Percentiles rank a stretch among this genome's conserved stretches.
phyloP scores from a whole-genome alignment of 2,329 filamentous ascomycete genomes.

The Neofusicoccum ribis region DNA sequence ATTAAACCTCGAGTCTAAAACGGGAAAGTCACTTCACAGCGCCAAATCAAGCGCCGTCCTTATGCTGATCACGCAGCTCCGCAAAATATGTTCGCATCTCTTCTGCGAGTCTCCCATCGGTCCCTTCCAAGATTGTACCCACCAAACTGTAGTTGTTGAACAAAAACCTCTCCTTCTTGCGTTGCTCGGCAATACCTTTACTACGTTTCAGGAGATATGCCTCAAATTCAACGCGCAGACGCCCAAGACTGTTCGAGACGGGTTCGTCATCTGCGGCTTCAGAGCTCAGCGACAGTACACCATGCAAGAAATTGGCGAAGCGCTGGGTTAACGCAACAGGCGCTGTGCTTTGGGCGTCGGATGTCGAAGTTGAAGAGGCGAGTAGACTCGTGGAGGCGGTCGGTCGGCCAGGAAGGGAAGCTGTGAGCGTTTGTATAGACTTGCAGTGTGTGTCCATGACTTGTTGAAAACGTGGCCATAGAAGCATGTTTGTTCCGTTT shows the following conservation, averaged over 20 bases:
- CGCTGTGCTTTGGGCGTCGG: constrained; percentile 69
- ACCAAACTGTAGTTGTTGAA: constrained; percentile 96
- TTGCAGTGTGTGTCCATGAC: constrained; percentile 94
- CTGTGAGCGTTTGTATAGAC: constrained; percentile 66
- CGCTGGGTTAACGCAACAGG: constrained; percentile 91
- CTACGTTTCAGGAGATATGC: constrained; percentile 76
- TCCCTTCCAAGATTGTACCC: constrained; percentile 80
- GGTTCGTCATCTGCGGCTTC: constrained; percentile 95
- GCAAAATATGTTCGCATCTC: constrained; percentile 79
- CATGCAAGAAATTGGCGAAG: constrained; percentile 91
- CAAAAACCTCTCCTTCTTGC: constrained; percentile 83
- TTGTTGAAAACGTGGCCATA: constrained; percentile 94
- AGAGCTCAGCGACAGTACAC: constrained; percentile 77
- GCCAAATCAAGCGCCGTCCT: neutral
- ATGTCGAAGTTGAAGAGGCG: constrained; percentile 47
- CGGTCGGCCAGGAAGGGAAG: constrained; percentile 40
- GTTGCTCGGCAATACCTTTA: constrained; percentile 71
- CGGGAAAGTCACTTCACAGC: neutral
- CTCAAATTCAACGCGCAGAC: constrained; percentile 80
- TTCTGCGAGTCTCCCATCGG: constrained; percentile 67
- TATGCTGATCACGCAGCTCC: constrained; percentile 47
- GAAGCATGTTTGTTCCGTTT: constrained; percentile 91
- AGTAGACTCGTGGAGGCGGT: constrained; percentile 36
- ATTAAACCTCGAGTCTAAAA: no score
- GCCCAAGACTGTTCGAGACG: constrained; percentile 74